These are phyloP conservation scores for Petasospora rhodanensis DNA, from an alignment of 1,139 yeast species.

Conservation along the genomic window DNA sequence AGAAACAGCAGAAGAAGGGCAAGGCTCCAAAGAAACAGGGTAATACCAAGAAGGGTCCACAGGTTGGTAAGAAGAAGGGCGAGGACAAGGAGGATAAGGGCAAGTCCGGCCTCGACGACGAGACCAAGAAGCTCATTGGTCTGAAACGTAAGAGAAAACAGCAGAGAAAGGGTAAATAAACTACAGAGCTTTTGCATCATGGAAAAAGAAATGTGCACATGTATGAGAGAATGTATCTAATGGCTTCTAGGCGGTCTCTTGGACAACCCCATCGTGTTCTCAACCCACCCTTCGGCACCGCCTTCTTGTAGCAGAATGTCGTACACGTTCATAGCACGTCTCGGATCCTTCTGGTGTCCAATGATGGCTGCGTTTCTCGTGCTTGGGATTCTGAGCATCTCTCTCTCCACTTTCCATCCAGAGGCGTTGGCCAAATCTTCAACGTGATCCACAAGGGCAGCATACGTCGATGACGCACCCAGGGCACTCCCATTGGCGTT, in stretches of 20 bases:
- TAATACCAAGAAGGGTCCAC: constrained; percentile 42
- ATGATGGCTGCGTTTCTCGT: constrained; percentile 90
- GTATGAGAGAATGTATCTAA: constrained; percentile 8
- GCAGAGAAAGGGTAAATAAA: constrained; percentile 17
- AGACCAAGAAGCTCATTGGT: constrained; percentile 59
- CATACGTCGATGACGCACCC: constrained; percentile 47
- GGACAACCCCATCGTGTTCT: constrained; percentile 64
- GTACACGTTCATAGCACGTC: constrained; percentile 37
- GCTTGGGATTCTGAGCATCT: constrained; percentile 89
- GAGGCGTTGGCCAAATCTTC: constrained; percentile 58
- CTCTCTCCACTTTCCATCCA: constrained; percentile 86
- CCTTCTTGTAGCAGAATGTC: constrained; percentile 70
- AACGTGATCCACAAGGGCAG: constrained; percentile 81
- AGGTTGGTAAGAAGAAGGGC: constrained; percentile 21
- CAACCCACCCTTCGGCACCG: constrained; percentile 90
- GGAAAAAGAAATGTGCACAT: too few relatives aligned
- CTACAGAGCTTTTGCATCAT: too few relatives aligned
- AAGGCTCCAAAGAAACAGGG: constrained; percentile 36
- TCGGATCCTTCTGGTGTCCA: constrained; percentile 42
- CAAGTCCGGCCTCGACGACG: constrained; percentile 44
- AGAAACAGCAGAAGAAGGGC: constrained; percentile 28
- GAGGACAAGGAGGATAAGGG: constrained; percentile 12
- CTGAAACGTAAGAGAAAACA: constrained; percentile 67
- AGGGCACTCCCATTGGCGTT: constrained; percentile 14
- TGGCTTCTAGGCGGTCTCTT: constrained; percentile 31